These are phyloP conservation scores for Pleurotus tuoliensis DNA, from an alignment of 768 basidiomycete genomes.

Conservation along the genomic window DNA sequence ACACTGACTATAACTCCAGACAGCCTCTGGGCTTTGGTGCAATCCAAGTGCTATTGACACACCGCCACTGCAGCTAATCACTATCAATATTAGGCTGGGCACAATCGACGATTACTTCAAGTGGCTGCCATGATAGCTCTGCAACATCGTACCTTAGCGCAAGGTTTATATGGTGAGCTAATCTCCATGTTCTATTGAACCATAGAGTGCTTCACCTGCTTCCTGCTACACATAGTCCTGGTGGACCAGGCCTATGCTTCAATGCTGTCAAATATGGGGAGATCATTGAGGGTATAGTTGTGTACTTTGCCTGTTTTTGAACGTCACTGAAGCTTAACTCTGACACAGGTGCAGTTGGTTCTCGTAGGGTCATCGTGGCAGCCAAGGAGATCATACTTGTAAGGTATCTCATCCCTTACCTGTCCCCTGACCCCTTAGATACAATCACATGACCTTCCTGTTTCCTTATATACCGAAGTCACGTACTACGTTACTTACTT, in stretches of 20 bases:
- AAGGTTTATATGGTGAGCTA: slow-evolving; percentile 19
- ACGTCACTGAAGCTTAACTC: background rate
- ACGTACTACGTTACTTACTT: too few relatives aligned
- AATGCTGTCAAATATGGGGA: slow-evolving; percentile 16
- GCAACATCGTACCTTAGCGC: slow-evolving; percentile 27
- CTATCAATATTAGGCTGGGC: slow-evolving; percentile 19
- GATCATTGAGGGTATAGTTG: slow-evolving; percentile 2
- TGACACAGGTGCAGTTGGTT: background rate
- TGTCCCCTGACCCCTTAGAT: too few relatives aligned
- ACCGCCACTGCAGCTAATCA: background rate
- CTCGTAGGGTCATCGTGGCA: slow-evolving; percentile 14
- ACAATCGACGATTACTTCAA: slow-evolving; percentile 21
- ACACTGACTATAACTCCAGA: slow-evolving; percentile 30
- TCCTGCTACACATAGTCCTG: background rate
- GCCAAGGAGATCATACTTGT: slow-evolving; percentile 33
- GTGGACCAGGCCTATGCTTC: slow-evolving; percentile 5
- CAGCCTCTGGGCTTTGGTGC: slow-evolving; percentile 23
- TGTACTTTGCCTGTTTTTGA: background rate
- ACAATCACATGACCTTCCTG: too few relatives aligned
- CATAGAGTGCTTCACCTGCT: slow-evolving; percentile 13
- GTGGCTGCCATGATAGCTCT: slow-evolving; percentile 24
- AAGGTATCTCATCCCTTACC: too few relatives aligned
- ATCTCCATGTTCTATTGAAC: slow-evolving; percentile 28
- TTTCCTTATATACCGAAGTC: too few relatives aligned
- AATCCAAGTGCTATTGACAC: background rate